Conservation (phyloP, 345 rosid genomes). For the Camelina hispida region DNA sequence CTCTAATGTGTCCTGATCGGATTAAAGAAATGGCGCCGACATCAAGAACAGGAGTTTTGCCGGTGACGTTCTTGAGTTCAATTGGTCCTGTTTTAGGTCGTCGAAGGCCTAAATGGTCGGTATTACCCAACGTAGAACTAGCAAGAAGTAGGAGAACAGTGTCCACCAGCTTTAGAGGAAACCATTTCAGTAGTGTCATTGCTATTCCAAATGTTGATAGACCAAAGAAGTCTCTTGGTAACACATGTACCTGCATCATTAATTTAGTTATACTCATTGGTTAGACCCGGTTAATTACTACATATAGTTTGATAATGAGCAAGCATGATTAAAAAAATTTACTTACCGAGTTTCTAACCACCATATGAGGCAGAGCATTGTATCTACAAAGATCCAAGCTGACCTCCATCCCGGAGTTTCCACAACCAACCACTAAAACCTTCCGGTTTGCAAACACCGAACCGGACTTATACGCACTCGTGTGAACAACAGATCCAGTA, state of each 20-base stretch:
- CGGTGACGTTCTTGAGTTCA: constrained; percentile 80
- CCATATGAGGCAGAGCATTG: constrained; percentile 68
- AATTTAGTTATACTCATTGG: neutral
- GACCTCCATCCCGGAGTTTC: constrained; percentile 95
- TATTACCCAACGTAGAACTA: constrained; percentile 60
- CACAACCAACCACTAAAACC: constrained; percentile 85
- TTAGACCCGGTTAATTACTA: constrained; percentile 3
- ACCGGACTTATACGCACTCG: constrained; percentile 73
- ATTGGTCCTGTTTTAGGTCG: constrained; percentile 93
- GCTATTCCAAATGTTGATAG: constrained; percentile 83
- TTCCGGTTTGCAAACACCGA: constrained; percentile 50
- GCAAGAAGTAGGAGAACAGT: constrained; percentile 59
- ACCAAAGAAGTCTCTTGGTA: constrained; percentile 88
- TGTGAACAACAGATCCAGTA: constrained; percentile 59
- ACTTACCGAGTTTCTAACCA: constrained; percentile 67
- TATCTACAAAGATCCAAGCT: constrained; percentile 75
- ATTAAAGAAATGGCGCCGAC: constrained; percentile 78
- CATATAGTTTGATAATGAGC: neutral
- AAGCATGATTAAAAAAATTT: neutral
- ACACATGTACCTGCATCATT: constrained; percentile 74
- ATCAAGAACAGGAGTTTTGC: constrained; percentile 94
- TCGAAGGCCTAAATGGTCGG: constrained; percentile 72
- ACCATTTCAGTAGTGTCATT: constrained; percentile 78
- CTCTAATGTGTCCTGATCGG: constrained; percentile 77
- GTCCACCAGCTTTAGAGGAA: constrained; percentile 76